Evolutionary conservation across 75 land plant genomes (phyloP), one percentile per base, ranked within the genome.

Genomic region (Sequoiadendron giganteum): DNA sequence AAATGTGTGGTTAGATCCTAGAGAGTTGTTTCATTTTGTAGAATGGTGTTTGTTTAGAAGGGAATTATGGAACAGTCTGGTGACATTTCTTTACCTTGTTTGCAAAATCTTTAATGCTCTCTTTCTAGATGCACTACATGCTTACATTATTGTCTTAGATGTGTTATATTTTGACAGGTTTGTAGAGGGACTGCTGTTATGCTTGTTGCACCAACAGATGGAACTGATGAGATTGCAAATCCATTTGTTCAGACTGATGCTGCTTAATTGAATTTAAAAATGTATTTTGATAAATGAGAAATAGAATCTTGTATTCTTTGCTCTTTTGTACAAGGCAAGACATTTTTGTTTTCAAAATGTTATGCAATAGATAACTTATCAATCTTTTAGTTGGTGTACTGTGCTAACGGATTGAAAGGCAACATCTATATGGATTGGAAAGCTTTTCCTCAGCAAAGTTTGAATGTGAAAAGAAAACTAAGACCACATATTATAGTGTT

Each of bases 181-280:
- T 98, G 99, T 78, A 90, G 99, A 89, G 99, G 99, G 38, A 98
- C 99, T 84, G 99, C 99, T 15, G 99, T 98, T 54, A 98, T 98
- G 99, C 96, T 98, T 42, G 99, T 98, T n/a, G 95, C 99, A 1
- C 99, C 99, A 65, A 95, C 99, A 58, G 99, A 98, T 91, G 99
- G 99, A 56, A 98, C 99, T n/a, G 99, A 98, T 86, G 99, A 98
- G 92, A 98, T 98, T 56, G 91, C 98, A 10, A 98, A 98, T 88
- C 99, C 99, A 34, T 98, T 98, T 80, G 52, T 95, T 76, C 95
- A 94, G 89, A 94, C 93, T 83, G 99, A 97, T 81, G 94, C 95
- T 30, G 98, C 94, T 15, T 94, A 90, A 86, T n/a, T 39, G 38
- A 7, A 49, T 85, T 19, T 18, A 34, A 16, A 55, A 52, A 4